Base-by-base conservation (phyloP, 345 rosid genomes). In the Sisymbrium altissimum region DNA sequence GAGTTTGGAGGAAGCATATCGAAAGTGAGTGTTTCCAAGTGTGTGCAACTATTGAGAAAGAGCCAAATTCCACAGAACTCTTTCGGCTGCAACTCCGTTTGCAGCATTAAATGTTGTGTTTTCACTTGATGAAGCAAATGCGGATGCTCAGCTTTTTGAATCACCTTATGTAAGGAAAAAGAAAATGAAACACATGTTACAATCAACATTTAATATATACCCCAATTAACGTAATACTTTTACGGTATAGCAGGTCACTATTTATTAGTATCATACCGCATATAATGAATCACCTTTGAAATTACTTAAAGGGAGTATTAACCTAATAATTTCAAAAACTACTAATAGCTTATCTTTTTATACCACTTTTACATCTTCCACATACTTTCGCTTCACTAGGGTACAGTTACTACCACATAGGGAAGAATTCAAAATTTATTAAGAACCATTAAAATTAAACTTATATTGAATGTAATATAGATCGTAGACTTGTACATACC, bases 31-130 rank as follows among this genome's bases (percentile, higher is more conserved):
- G 68, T 71, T 27, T 49, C 50, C 3, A 86, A 48, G 2, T 11
- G 1, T 2, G 66, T 83, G 18, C 79, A 83, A 18, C 82, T 80
- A 0, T 59, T n/a, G 0, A 86, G 60, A 69, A 88, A 32, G 57
- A 86, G 80, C 15, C 38, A 71, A 25, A 86, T 73, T 6, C 25
- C 25, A 23, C 3, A 1, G 25, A 23, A 23, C 3, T 23, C 25
- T 23, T 23, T 23, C 0, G 3, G 6, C 15, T 81, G 81, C 81
- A 80, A 0, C 25, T 50, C 54, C 0, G 81, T 72, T 35, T 78
- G 83, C 72, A 85, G 7, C 12, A 67, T 77, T 29, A 88, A 65
- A 66, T 77, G 80, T 7, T 72, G 32, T 9, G 76, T 82, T 2
- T 72, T 3, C 40, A 81, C 9, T 9, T 2, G 45, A 13, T 19